Evolutionary conservation across 306 rosid genomes (phyloP), one percentile per base, ranked within the genome.

Genomic region (Acacia melanoxylon): DNA sequence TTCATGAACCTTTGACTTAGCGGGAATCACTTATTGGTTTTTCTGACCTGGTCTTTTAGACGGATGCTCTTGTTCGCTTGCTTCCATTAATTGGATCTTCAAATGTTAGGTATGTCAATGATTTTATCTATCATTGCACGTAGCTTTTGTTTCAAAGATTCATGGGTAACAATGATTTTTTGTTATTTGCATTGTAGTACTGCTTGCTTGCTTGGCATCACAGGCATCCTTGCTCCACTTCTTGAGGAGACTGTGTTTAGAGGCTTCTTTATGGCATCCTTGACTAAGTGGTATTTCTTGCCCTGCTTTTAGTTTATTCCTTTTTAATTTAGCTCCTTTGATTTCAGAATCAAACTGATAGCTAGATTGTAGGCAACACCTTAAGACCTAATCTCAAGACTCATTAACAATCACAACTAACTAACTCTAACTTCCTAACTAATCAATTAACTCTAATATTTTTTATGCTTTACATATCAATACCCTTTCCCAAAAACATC

Each of bases 71-170:
- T 20, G 97, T 91, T 74, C 92, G 88, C 59, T 86, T 95, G 91
- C 99, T 95, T 81, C 99, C 99, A 16, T 78, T 95, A 72, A 91
- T 95, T 82, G 98, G 99, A 79, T 91, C 97, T 48, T 95, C 99
- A 61, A 87, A 74, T 83, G 81, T 93, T 86, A 95, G 98, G 99
- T 95, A 89, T 59, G 49, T 6, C n/a, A 72, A 74, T 56, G 4
- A 49, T 54, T 27, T 52, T 76, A 58, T 70, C 33, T 72, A 51
- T 80, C 22, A 37, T 56, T 70, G 48, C 15, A 71, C 27, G 19
- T 80, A 56, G 49, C 31, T 80, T 63, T 59, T 16, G 49, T 25
- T 24, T 82, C 75, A 48, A 25, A 29, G 27, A 70, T 70, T 84
- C 75, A 56, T 16, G 19, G 65, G 70, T 58, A 33, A 58, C 14